These are phyloP conservation scores for Phaeotremella skinneri DNA, from an alignment of 768 basidiomycete genomes.

Conservation along the genomic window DNA sequence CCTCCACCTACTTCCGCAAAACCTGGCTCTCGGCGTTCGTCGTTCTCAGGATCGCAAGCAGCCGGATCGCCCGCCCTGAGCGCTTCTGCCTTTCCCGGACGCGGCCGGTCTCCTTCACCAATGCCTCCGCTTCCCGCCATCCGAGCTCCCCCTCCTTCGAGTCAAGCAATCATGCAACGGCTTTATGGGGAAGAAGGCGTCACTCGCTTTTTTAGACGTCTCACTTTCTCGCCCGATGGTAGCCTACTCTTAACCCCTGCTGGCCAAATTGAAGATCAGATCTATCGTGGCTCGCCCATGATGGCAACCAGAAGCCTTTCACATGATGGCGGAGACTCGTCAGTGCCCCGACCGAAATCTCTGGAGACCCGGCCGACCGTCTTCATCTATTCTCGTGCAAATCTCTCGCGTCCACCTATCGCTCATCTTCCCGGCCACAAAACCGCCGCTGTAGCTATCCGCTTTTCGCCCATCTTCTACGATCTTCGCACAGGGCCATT, in stretches of 20 bases:
- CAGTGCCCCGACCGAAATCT: slow-evolving; percentile 47
- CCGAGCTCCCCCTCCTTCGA: slow-evolving; percentile 59
- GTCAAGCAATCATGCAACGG: slow-evolving; percentile 59
- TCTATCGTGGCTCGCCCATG: slow-evolving; percentile 54
- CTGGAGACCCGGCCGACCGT: slow-evolving; percentile 60
- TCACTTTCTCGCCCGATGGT: slow-evolving; percentile 94
- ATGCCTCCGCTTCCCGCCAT: slow-evolving; percentile 79
- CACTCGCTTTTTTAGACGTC: slow-evolving; percentile 90
- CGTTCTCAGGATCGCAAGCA: slow-evolving; percentile 47
- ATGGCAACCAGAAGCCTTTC: slow-evolving; percentile 20
- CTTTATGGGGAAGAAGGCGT: slow-evolving; percentile 94
- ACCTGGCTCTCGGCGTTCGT: slow-evolving; percentile 46
- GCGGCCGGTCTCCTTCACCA: slow-evolving; percentile 48
- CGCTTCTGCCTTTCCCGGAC: slow-evolving; percentile 28
- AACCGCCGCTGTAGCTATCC: slow-evolving; percentile 88
- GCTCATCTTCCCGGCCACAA: slow-evolving; percentile 95
- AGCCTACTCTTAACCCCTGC: slow-evolving; percentile 90
- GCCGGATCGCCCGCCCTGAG: slow-evolving; percentile 39
- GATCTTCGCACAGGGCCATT: slow-evolving; percentile 68
- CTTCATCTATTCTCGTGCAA: slow-evolving; percentile 92
- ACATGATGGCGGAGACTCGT: slow-evolving; percentile 14
- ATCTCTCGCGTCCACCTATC: slow-evolving; percentile 86
- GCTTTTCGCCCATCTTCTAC: slow-evolving; percentile 89
- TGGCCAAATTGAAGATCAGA: slow-evolving; percentile 93
- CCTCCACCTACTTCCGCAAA: slow-evolving; percentile 43